Evolutionary conservation across 2,329 filamentous ascomycete genomes (phyloP), one percentile per base, ranked within the genome.

Genomic region (Monosporascus sp.): DNA sequence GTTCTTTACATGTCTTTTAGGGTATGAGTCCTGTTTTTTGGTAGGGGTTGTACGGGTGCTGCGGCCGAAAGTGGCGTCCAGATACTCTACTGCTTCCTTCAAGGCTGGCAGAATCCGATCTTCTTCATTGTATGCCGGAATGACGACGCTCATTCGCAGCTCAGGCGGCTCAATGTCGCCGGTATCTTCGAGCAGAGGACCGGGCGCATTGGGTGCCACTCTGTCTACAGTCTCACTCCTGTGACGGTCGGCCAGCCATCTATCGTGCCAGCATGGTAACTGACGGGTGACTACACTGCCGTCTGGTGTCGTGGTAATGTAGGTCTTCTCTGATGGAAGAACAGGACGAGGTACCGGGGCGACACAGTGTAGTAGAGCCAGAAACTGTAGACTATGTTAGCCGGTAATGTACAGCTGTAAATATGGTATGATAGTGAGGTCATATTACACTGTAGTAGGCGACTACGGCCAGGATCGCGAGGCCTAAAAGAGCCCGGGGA

Each of bases 101-200:
- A 99, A 78, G 74, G 96, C 96, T 11, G 86, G 87, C 14, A 84
- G 79, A 47, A 99, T 79, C 31, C 94, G 85, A 54, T 88, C 80
- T 68, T 93, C 87, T 67, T 99, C 94, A 62, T 99, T 99, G 79
- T 91, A 99, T 9, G 94, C 94, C 0, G 94, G 94, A 44, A 99
- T 87, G 0, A 99, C 91, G 7, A 97, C 85, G 51, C 89, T 94
- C 77, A 99, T 85, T 68, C 88, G 88, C n/a, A 97, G 73, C 57
- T 92, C 85, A 16, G 91, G 82, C 2, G 86, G 79, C 58, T 91
- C 87, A 52, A 95, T 87, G 45, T 76, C 72, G 60, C 82, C 79
- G 17, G 78, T 70, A 58, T 84, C 76, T 40, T 70, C 66, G 45
- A 70, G 69, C 43, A 46, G 22, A n/a, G 43, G 24, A 7, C 24